phyloP scores from a whole-genome alignment of 2,329 filamentous ascomycete species.

The Dothistroma septosporum region DNA sequence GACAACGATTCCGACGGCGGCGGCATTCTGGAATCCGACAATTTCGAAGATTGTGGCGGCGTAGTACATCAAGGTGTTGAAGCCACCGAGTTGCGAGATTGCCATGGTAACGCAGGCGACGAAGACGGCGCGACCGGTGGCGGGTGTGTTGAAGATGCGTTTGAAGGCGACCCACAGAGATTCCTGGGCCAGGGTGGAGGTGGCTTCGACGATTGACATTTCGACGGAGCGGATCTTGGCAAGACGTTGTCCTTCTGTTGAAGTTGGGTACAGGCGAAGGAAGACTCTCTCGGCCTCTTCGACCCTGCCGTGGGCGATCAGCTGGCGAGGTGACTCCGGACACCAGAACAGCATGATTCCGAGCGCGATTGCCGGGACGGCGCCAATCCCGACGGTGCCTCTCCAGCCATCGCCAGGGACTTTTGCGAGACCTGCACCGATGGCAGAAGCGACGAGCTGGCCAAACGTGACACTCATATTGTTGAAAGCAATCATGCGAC shows the following conservation, averaged over 20 bases:
- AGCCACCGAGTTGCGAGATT: constrained; percentile 47
- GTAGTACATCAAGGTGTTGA: constrained; percentile 45
- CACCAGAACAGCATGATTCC: constrained; percentile 43
- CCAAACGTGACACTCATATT: constrained; percentile 42
- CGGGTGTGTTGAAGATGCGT: constrained; percentile 44
- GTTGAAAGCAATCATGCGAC: constrained; percentile 48
- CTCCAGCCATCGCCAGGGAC: constrained; percentile 46
- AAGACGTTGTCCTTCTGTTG: constrained; percentile 41
- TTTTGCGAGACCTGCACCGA: constrained; percentile 33
- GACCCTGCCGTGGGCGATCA: constrained; percentile 42
- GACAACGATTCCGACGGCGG: constrained; percentile 45
- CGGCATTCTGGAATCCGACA: constrained; percentile 49
- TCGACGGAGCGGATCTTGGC: constrained; percentile 45
- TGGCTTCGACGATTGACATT: constrained; percentile 39
- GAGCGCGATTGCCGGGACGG: constrained; percentile 46
- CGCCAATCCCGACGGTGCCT: constrained; percentile 49
- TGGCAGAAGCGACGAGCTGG: constrained; percentile 31
- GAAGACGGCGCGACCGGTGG: constrained; percentile 46
- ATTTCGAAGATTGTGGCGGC: constrained; percentile 43
- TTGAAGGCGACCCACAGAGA: constrained; percentile 41
- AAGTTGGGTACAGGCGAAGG: constrained; percentile 41
- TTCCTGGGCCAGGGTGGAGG: constrained; percentile 41
- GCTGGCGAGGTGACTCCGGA: constrained; percentile 48
- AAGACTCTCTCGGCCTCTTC: constrained; percentile 42
- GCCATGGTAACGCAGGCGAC: constrained; percentile 52